phyloP scores from a whole-genome alignment of 805 yeast genomes.

The Monosporozyma yasuniensis region DNA sequence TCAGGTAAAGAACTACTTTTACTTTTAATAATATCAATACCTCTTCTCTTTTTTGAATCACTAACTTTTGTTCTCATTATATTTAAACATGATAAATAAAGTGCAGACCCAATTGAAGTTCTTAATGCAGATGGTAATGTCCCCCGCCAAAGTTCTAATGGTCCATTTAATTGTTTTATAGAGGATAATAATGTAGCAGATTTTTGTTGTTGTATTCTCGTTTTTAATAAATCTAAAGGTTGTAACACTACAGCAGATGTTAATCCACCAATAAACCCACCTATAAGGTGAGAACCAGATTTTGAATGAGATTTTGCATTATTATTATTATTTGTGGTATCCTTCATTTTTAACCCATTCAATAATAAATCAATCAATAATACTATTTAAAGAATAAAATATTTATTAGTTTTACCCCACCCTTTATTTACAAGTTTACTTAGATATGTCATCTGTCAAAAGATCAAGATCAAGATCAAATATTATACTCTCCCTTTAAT shows the following conservation, averaged over 20 bases:
- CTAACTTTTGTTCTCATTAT: conserved; percentile 45
- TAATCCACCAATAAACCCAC: conserved; percentile 82
- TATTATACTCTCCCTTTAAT: neutral
- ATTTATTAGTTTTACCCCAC: too few relatives aligned
- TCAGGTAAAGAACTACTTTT: conserved; percentile 52
- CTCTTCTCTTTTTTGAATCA: conserved; percentile 14
- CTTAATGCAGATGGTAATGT: conserved; percentile 84
- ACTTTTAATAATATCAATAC: neutral
- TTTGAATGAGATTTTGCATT: conserved; percentile 1
- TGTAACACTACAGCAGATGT: conserved; percentile 73
- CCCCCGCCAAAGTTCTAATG: conserved; percentile 75
- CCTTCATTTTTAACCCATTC: neutral
- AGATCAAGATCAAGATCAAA: neutral
- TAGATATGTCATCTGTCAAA: neutral
- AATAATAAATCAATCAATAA: too few relatives aligned
- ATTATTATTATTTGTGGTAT: neutral
- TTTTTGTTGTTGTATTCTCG: conserved; percentile 64
- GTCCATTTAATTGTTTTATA: conserved; percentile 34
- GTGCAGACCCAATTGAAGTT: conserved; percentile 83
- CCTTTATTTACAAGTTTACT: too few relatives aligned
- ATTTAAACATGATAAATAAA: conserved; percentile 71
- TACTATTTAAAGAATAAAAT: too few relatives aligned
- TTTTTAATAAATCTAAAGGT: conserved; percentile 83
- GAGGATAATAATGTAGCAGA: conserved; percentile 26
- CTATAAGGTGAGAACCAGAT: conserved; percentile 45